phyloP scores from a whole-genome alignment of 2,329 filamentous ascomycete genomes.

The Akanthomyces uredinophilus region DNA sequence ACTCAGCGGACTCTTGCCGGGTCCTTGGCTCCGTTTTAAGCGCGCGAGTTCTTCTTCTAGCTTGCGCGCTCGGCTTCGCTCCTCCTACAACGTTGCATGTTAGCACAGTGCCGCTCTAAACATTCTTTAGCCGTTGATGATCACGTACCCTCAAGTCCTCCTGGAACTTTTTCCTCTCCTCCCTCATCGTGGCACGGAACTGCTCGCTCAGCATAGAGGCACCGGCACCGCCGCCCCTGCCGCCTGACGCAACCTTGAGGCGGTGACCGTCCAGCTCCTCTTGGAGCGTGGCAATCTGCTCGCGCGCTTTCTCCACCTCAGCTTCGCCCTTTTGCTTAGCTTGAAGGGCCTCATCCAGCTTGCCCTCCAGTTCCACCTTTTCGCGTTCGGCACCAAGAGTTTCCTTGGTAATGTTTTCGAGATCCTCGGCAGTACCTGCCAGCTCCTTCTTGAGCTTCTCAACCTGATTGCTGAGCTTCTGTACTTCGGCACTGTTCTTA shows the following conservation, averaged over 20 bases:
- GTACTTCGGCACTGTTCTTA: conserved; percentile 42
- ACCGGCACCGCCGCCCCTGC: conserved; percentile 35
- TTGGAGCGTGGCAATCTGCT: conserved; percentile 37
- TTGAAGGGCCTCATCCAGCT: conserved; percentile 36
- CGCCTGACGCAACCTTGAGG: conserved; percentile 37
- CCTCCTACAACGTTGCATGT: conserved; percentile 37
- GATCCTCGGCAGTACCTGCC: conserved; percentile 44
- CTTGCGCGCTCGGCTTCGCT: conserved; percentile 42
- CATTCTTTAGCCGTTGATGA: not conserved
- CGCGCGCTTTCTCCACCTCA: conserved; percentile 34
- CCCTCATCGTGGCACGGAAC: conserved; percentile 51
- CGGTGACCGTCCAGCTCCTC: conserved; percentile 49
- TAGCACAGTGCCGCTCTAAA: conserved; percentile 18
- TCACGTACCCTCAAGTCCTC: conserved; percentile 46
- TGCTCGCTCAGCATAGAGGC: conserved; percentile 52
- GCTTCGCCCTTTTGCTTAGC: conserved; percentile 37
- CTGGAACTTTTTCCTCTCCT: conserved; percentile 53
- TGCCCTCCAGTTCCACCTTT: conserved; percentile 40
- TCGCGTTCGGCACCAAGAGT: conserved; percentile 46
- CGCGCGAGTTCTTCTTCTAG: conserved; percentile 47
- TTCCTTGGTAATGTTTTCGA: conserved; percentile 50
- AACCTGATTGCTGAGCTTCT: conserved; percentile 43
- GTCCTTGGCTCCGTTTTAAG: conserved; percentile 38
- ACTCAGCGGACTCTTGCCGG: conserved; percentile 39
- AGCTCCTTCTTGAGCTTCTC: conserved; percentile 48